These are phyloP conservation scores for Sporodiniella umbellata DNA, from an alignment of 371 early-diverging fungal genomes.

Conservation along the genomic window DNA sequence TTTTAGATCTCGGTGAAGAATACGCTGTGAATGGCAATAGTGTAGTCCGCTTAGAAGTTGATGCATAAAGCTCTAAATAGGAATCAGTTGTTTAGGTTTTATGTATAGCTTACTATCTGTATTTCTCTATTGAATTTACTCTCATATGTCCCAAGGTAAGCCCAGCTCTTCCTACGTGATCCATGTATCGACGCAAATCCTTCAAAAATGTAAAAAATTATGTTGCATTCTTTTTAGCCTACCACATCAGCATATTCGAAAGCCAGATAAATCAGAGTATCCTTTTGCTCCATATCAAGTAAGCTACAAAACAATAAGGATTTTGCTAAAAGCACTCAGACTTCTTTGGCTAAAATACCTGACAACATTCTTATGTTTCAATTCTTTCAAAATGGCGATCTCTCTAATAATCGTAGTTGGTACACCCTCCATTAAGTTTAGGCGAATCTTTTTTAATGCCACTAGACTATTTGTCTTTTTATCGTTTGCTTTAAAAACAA, in stretches of 20 bases:
- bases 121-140: conserved; percentile 32
- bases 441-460: conserved; percentile 93
- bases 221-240: background rate
- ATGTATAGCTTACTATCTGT: too few relatives aligned
- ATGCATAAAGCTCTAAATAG: conserved; percentile 86
- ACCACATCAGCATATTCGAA: conserved; percentile 93
- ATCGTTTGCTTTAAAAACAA: conserved; percentile 93
- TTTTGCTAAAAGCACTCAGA: background rate
- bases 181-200: conserved; percentile 96
- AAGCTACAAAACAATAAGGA: conserved; percentile 51
- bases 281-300: conserved; percentile 88
- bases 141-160: conserved; percentile 67
- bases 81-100: background rate
- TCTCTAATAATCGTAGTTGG: conserved; percentile 96
- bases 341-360: conserved; percentile 40
- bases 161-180: conserved; percentile 56
- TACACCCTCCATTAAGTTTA: conserved; percentile 92
- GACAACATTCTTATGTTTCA: conserved; percentile 92
- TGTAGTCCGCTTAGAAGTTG: conserved; percentile 81
- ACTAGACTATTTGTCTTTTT: conserved; percentile 75
- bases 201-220: conserved; percentile 2
- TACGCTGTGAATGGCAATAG: conserved; percentile 86
- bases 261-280: conserved; percentile 90
- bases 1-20: conserved; percentile 92
- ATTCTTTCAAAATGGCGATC: conserved; percentile 95